A percentile compares a stretch with the other conserved stretches of the same genome.
phyloP scores from a whole-genome alignment of 2,329 filamentous ascomycete genomes.

The Neospermospora avenae region DNA sequence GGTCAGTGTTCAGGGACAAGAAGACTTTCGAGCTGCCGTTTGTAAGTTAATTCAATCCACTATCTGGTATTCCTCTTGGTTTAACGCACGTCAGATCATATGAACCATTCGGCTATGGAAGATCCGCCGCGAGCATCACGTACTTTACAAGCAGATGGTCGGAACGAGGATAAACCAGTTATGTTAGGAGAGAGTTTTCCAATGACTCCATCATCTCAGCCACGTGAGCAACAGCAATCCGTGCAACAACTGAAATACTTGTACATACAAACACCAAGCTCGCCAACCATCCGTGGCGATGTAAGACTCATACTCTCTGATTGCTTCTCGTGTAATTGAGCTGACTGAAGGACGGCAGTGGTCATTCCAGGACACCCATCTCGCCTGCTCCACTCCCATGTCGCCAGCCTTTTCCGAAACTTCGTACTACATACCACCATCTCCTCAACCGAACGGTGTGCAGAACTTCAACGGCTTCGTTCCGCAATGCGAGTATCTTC shows the following conservation, averaged over 20 bases:
- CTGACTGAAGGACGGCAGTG: background rate
- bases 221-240: background rate
- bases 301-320: background rate
- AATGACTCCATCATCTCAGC: background rate
- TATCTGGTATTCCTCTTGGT: background rate
- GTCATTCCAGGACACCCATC: background rate
- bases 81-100: conserved; percentile 14
- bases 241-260: background rate
- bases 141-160: conserved; percentile 24
- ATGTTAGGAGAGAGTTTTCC: conserved; percentile 12
- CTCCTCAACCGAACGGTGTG: background rate
- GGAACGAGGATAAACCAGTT: conserved; percentile 25
- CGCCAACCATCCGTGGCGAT: background rate
- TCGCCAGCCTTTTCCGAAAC: background rate
- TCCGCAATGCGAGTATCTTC: background rate
- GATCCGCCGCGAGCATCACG: conserved; percentile 4
- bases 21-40: conserved; percentile 22
- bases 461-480: background rate
- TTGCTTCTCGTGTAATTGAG: background rate
- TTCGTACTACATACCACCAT: background rate
- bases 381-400: background rate
- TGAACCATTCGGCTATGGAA: conserved; percentile 23
- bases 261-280: background rate
- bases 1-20: conserved; percentile 26
- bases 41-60: conserved; percentile 15